phyloP scores from a whole-genome alignment of 208 protist genomes.

The Herpetomonas samuelpessoai region DNA sequence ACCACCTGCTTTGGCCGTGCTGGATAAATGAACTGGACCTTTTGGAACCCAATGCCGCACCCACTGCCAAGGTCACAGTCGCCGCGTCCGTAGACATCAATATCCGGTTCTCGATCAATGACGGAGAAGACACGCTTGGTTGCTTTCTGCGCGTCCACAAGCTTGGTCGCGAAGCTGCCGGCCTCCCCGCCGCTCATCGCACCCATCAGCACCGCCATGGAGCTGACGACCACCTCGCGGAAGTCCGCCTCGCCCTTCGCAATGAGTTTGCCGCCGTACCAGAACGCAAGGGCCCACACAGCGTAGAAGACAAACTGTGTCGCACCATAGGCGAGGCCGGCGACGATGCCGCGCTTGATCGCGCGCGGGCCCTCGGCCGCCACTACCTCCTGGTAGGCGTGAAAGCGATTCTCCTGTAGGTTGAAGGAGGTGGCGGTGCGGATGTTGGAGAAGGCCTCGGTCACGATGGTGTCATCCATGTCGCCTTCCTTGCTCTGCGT shows the following conservation, averaged over 20 bases:
- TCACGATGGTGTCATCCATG: slow-evolving; percentile 56
- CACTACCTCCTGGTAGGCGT: slow-evolving; percentile 22
- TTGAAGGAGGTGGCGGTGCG: slow-evolving; percentile 84
- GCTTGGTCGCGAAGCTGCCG: slow-evolving; percentile 57
- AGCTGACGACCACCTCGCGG: slow-evolving; percentile 40
- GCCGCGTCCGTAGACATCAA: slow-evolving; percentile 44
- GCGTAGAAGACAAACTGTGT: slow-evolving; percentile 71
- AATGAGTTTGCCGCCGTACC: slow-evolving; percentile 80
- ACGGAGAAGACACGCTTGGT: slow-evolving; percentile 65
- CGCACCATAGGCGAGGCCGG: slow-evolving; percentile 45
- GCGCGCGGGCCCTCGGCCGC: slow-evolving; percentile 17
- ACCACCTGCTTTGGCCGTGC: slow-evolving; percentile 59
- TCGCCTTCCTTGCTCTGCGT: slow-evolving; percentile 43
- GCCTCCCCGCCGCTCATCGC: slow-evolving; percentile 64
- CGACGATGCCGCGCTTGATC: slow-evolving; percentile 25
- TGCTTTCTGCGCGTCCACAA: slow-evolving; percentile 40
- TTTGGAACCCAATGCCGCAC: slow-evolving; percentile 42
- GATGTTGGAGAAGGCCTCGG: slow-evolving; percentile 68
- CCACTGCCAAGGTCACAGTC: slow-evolving; percentile 35
- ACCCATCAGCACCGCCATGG: slow-evolving; percentile 53
- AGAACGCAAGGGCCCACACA: slow-evolving; percentile 62
- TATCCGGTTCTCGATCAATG: slow-evolving; percentile 66
- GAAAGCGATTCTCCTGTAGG: slow-evolving; percentile 40
- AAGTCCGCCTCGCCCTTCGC: slow-evolving; percentile 57
- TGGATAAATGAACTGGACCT: slow-evolving; percentile 67